These are phyloP conservation scores for Fusarium euwallaceae DNA, from an alignment of 2,329 filamentous ascomycete genomes.

Conservation along the genomic window DNA sequence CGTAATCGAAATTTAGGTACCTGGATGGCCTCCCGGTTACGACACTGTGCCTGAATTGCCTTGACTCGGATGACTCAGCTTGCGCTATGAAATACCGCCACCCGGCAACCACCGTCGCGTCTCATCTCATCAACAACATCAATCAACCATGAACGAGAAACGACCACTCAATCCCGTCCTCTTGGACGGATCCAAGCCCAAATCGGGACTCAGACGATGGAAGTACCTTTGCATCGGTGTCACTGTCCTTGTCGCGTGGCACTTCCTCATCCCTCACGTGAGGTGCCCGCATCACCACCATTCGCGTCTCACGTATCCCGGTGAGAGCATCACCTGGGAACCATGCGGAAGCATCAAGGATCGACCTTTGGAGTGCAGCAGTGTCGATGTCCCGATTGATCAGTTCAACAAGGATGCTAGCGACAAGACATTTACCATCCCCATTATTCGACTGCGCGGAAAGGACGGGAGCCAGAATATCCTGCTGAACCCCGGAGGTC, in stretches of 20 bases:
- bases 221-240: conserved; percentile 23
- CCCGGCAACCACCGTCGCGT: not conserved
- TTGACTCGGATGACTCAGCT: not conserved
- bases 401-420: conserved; percentile 55
- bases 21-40: not conserved
- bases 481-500: conserved; percentile 63
- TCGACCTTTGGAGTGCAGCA: conserved; percentile 57
- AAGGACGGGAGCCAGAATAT: conserved; percentile 58
- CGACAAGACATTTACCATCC: conserved; percentile 58
- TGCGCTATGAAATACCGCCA: not conserved
- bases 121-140: not conserved
- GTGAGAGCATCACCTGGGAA: conserved; percentile 50
- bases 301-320: conserved; percentile 13
- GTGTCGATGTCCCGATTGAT: conserved; percentile 61
- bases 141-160: conserved; percentile 27
- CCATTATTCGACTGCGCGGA: conserved; percentile 60
- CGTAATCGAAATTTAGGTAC: not conserved
- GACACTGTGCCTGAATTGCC: not conserved
- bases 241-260: conserved; percentile 13
- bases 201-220: conserved; percentile 19
- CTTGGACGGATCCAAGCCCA: not conserved
- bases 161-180: not conserved
- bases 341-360: conserved; percentile 55
- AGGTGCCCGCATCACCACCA: conserved; percentile 24
- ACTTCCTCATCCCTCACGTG: conserved; percentile 20